phyloP scores from a whole-genome alignment of 148 eudicot genomes.

The Rhododendron simsii region DNA sequence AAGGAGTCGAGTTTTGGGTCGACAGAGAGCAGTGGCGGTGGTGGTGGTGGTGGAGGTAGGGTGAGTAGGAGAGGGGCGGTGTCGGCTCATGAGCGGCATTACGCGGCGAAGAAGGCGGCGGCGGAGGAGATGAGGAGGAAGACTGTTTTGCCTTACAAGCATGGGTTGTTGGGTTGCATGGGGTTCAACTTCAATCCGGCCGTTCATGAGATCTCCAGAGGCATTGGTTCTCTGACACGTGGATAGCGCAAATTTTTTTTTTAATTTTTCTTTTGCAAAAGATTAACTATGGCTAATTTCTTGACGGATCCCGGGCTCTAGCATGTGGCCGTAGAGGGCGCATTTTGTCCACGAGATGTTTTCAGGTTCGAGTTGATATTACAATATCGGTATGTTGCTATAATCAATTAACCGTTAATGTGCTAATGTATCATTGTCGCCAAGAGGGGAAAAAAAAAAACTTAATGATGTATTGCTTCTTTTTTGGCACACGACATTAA shows the following conservation, averaged over 20 bases:
- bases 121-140: conserved; percentile 54
- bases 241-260: not conserved
- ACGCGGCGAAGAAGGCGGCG: conserved; percentile 34
- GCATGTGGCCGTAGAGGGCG: no score
- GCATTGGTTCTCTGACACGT: conserved; percentile 23
- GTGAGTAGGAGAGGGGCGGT: conserved; percentile 27
- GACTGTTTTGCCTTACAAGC: conserved; percentile 51
- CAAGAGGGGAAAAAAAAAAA: no score
- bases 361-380: no score
- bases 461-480: no score
- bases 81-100: conserved; percentile 53
- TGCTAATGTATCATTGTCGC: no score
- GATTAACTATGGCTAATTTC: no score
- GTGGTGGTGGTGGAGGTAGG: not conserved
- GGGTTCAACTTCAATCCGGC: conserved; percentile 47
- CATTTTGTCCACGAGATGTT: no score
- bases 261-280: no score
- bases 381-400: no score
- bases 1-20: conserved; percentile 48
- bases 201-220: conserved; percentile 26
- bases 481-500: no score
- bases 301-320: no score
- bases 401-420: no score
- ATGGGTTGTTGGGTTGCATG: conserved; percentile 58
- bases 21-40: conserved; percentile 11